Conservation (phyloP, 768 basidiomycete genomes). For the Mrakia hoshinonis region DNA sequence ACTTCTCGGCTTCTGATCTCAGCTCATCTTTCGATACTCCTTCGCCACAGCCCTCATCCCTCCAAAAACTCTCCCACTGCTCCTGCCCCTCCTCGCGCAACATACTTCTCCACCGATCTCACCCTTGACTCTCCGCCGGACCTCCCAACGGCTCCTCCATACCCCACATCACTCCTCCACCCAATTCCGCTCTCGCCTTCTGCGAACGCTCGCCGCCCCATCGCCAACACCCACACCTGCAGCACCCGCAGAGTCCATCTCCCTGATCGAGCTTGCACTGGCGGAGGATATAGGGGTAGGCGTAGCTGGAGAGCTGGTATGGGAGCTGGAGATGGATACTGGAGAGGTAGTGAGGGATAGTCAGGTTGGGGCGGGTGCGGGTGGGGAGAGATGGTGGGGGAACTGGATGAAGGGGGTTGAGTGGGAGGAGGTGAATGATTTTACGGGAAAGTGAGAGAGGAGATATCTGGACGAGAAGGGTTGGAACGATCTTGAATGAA, state of each 20-base stretch:
- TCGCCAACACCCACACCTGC: background rate
- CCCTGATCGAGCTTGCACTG: constrained; percentile 61
- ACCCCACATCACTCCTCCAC: constrained; percentile 64
- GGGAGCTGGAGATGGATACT: constrained; percentile 55
- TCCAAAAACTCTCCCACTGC: constrained; percentile 72
- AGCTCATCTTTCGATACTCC: constrained; percentile 5
- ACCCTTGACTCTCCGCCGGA: constrained; percentile 54
- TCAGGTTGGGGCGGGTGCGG: constrained; percentile 44
- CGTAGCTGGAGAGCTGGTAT: constrained; percentile 68
- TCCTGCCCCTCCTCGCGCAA: constrained; percentile 56
- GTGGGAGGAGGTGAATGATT: constrained; percentile 21
- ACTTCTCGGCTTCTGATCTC: constrained; percentile 7
- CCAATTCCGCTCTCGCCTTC: constrained; percentile 61
- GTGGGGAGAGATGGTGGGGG: constrained; percentile 53
- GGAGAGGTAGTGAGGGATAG: constrained; percentile 73
- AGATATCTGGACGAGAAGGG: background rate
- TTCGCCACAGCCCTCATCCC: constrained; percentile 75
- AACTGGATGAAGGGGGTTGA: constrained; percentile 35
- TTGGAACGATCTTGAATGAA: background rate
- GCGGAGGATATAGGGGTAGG: constrained; percentile 65
- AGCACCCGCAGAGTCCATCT: constrained; percentile 8
- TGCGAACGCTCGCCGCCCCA: constrained; percentile 45
- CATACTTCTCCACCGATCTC: constrained; percentile 62
- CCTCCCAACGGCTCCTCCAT: constrained; percentile 72
- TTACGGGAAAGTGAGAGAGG: background rate